Conservation (phyloP, 352 stramenopile species). For the Phytophthora hibernalis region DNA sequence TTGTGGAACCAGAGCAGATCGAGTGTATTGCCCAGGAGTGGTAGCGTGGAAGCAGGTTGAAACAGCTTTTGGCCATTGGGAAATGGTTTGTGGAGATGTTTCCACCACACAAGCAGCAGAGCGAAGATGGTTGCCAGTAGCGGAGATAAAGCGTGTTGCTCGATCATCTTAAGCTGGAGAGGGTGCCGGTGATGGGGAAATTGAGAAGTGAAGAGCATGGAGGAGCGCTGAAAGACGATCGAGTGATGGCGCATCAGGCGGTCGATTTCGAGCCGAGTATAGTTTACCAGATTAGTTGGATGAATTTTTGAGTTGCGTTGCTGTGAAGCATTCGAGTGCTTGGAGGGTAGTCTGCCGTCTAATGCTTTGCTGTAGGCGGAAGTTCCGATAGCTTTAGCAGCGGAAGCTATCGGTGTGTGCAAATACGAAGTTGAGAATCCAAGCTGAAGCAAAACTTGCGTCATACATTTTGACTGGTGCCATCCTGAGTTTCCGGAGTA, state of each 20-base stretch:
- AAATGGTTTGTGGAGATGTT: constrained; percentile 4
- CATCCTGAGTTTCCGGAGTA: neutral
- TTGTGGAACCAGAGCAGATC: constrained; percentile 54
- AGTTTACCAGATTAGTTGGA: neutral
- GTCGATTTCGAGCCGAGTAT: neutral
- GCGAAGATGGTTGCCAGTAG: constrained; percentile 7
- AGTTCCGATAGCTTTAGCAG: no score
- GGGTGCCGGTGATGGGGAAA: neutral
- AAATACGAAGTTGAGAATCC: neutral
- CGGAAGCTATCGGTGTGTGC: no score
- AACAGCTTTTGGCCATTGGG: constrained; percentile 18
- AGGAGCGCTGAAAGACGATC: neutral
- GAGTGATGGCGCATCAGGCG: neutral
- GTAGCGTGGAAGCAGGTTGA: constrained; percentile 40
- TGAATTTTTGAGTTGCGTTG: neutral
- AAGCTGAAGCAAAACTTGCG: neutral
- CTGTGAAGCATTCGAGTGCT: neutral
- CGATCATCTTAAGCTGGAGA: neutral
- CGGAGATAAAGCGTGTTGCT: constrained; percentile 3
- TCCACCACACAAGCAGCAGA: constrained; percentile 16
- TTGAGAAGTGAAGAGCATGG: neutral
- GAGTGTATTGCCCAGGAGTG: constrained; percentile 55
- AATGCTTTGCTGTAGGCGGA: no score
- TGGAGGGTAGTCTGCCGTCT: no score
- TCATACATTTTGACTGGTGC: neutral